These are phyloP conservation scores for Solanum tarijense DNA, from an alignment of 257 asterid genomes.

Conservation along the genomic window DNA sequence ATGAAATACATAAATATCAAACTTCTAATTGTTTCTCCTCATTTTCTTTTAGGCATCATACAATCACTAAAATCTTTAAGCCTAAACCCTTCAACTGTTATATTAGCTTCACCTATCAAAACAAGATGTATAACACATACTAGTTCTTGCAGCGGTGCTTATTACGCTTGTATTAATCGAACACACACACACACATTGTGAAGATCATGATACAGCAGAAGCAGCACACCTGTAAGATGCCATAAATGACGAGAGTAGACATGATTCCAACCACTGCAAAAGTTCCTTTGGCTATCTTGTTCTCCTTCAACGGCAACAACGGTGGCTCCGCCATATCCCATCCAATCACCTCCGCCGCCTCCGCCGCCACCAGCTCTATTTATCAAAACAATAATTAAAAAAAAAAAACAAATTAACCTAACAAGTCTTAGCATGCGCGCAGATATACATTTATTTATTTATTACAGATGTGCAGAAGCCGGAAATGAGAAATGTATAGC, in stretches of 20 bases:
- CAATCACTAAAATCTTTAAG: background rate
- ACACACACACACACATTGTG: background rate
- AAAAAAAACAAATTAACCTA: background rate
- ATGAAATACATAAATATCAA: background rate
- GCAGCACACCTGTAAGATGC: conserved; percentile 69
- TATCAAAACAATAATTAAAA: background rate
- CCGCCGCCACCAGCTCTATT: conserved; percentile 10
- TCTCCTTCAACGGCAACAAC: conserved; percentile 42
- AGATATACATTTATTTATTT: background rate
- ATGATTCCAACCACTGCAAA: conserved; percentile 86
- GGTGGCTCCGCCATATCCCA: conserved; percentile 68
- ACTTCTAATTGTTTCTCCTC: background rate
- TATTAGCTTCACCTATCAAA: background rate
- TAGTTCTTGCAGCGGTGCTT: background rate
- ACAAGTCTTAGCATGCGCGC: background rate
- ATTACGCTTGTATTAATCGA: background rate
- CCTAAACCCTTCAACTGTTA: background rate
- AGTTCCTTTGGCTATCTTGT: conserved; percentile 43
- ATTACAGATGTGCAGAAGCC: background rate
- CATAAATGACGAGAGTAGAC: conserved; percentile 84
- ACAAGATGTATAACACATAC: background rate
- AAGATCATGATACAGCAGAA: background rate
- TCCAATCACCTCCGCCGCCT: conserved; percentile 34
- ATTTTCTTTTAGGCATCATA: background rate
- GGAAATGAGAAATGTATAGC: background rate